These are phyloP conservation scores for Achaetomiella virescens DNA, from an alignment of 495 filamentous ascomycete species.

Conservation along the genomic window DNA sequence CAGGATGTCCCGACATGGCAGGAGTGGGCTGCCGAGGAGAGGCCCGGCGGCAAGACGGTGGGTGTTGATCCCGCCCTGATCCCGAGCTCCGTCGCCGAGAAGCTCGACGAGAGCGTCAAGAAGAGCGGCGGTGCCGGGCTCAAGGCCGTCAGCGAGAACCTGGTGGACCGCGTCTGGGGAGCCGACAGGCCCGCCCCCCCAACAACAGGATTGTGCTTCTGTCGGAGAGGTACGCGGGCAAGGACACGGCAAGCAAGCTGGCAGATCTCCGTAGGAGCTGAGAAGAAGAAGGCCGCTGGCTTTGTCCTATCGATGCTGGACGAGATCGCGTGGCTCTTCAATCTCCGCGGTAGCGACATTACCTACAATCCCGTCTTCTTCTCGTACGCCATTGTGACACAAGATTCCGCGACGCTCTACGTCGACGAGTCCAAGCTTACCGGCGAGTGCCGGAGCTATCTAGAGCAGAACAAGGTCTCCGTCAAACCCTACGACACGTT, in stretches of 20 bases:
- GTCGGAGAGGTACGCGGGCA: conserved; percentile 69
- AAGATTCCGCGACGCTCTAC: conserved; percentile 75
- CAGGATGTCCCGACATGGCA: conserved; percentile 96
- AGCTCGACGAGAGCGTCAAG: conserved; percentile 79
- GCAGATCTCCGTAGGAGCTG: conserved; percentile 78
- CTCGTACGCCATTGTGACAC: conserved; percentile 88
- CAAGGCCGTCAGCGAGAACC: conserved; percentile 65
- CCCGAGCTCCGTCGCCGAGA: conserved; percentile 76
- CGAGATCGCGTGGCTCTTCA: conserved; percentile 97
- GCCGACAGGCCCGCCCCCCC: conserved; percentile 62
- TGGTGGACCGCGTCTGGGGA: conserved; percentile 86
- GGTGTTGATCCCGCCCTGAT: conserved; percentile 90
- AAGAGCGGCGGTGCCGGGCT: conserved; percentile 77
- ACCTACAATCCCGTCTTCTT: conserved; percentile 99
- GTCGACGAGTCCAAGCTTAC: conserved; percentile 73
- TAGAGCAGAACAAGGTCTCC: conserved; percentile 60
- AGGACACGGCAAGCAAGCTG: conserved; percentile 76
- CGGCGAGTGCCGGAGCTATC: conserved; percentile 60
- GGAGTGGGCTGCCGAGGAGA: conserved; percentile 88
- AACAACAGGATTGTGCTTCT: conserved; percentile 69
- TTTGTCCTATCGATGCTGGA: conserved; percentile 95
- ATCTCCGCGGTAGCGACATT: conserved; percentile 92
- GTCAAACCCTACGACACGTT: conserved; percentile 82
- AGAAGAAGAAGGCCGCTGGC: conserved; percentile 81
- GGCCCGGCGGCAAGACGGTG: conserved; percentile 76